Conservation (phyloP, 2,329 filamentous ascomycete species). For the Neospermospora avenae region DNA sequence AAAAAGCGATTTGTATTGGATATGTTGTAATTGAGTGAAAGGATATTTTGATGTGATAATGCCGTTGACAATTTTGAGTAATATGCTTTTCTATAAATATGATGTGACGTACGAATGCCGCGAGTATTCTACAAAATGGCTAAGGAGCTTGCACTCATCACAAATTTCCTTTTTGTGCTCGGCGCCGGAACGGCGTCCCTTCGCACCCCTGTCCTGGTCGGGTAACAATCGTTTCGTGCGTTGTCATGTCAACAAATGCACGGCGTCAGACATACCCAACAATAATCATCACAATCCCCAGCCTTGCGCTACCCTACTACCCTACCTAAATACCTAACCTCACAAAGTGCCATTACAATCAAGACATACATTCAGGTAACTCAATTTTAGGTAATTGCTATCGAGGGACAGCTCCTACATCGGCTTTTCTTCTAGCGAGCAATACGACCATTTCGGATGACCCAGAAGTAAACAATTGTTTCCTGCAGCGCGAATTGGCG, state of each 20-base stretch:
- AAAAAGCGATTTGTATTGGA: constrained; percentile 15
- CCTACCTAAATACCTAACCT: not conserved
- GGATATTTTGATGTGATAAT: not conserved
- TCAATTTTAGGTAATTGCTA: not conserved
- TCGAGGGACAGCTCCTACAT: not conserved
- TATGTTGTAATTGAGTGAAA: constrained; percentile 4
- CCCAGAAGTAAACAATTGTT: constrained; percentile 17
- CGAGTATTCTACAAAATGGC: too few species aligned
- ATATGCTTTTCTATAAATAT: not conserved
- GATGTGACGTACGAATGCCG: not conserved
- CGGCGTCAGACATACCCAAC: not conserved
- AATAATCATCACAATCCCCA: not conserved
- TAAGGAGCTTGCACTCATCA: not conserved
- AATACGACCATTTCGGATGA: constrained; percentile 7
- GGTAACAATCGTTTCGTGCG: not conserved
- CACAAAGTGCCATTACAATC: not conserved
- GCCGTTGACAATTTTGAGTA: not conserved
- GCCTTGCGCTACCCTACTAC: not conserved
- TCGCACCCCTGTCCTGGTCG: not conserved
- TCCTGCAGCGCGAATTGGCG: constrained; percentile 11
- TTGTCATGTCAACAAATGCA: not conserved
- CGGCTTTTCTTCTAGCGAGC: not conserved
- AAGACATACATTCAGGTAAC: not conserved
- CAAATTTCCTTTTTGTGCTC: constrained; percentile 1
- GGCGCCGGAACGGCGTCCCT: not conserved